These are phyloP conservation scores for Fusarium incarnatum DNA, from an alignment of 2,329 filamentous ascomycete genomes.

Conservation along the genomic window DNA sequence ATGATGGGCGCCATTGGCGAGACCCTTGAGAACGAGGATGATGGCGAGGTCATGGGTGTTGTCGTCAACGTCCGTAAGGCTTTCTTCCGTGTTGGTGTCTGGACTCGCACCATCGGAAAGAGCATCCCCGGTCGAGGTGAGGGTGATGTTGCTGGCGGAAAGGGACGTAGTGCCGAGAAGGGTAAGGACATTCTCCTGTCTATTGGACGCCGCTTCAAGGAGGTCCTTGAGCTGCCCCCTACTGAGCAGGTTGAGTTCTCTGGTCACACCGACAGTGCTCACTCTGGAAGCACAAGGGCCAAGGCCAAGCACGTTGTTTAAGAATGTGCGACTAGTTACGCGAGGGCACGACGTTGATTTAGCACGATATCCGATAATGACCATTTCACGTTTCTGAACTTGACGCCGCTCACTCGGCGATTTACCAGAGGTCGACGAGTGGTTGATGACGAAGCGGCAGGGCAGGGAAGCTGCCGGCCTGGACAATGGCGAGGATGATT, in stretches of 20 bases:
- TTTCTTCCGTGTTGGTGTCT: slow-evolving; percentile 97
- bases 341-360: slow-evolving; percentile 41
- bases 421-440: slow-evolving; percentile 26
- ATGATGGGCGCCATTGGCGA: slow-evolving; percentile 98
- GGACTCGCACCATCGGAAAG: slow-evolving; percentile 95
- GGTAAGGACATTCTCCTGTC: slow-evolving; percentile 84
- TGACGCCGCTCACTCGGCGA: slow-evolving; percentile 27
- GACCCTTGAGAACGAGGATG: slow-evolving; percentile 93
- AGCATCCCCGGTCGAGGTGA: slow-evolving; percentile 80
- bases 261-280: slow-evolving; percentile 93
- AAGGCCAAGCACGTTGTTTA: slow-evolving; percentile 94
- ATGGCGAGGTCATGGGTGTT: slow-evolving; percentile 98
- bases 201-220: slow-evolving; percentile 94
- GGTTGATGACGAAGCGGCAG: slow-evolving; percentile 22
- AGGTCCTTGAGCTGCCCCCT: slow-evolving; percentile 82
- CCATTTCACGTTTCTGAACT: slow-evolving; percentile 40
- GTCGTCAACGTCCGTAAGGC: slow-evolving; percentile 99
- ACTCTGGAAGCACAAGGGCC: slow-evolving; percentile 91
- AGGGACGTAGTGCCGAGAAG: slow-evolving; percentile 83
- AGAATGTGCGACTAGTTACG: slow-evolving; percentile 39
- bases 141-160: slow-evolving; percentile 77
- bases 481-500: slow-evolving; percentile 13
- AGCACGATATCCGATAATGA: slow-evolving; percentile 46
- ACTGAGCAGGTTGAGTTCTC: slow-evolving; percentile 91
- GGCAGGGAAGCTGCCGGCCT: slow-evolving; percentile 23